phyloP scores from a whole-genome alignment of 2,329 filamentous ascomycete species.

The Fusarium vanettenii region DNA sequence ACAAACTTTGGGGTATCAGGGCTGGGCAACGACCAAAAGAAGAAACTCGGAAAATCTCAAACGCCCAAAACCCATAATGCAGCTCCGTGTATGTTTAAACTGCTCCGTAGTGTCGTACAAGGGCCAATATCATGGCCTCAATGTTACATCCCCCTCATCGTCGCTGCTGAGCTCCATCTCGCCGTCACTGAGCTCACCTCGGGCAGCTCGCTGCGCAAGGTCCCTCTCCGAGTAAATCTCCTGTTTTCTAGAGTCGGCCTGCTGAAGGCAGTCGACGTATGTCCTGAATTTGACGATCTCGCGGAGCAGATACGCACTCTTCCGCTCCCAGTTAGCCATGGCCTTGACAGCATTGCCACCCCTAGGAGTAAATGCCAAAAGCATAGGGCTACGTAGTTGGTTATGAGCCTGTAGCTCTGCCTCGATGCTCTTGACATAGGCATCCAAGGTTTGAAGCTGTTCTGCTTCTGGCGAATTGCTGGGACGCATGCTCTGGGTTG shows the following conservation, averaged over 20 bases:
- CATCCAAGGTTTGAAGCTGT: conserved; percentile 78
- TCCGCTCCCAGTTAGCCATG: conserved; percentile 97
- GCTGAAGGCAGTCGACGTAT: conserved; percentile 86
- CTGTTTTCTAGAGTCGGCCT: conserved; percentile 75
- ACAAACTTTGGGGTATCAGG: conserved; percentile 40
- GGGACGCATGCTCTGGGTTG: conserved; percentile 89
- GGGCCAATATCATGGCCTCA: conserved; percentile 44
- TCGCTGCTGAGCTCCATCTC: conserved; percentile 51
- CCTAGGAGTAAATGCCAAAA: conserved; percentile 87
- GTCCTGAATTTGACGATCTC: conserved; percentile 98
- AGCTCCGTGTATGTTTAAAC: conserved; percentile 15
- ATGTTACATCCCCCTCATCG: conserved; percentile 51
- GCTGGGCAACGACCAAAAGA: conserved; percentile 20
- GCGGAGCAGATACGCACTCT: conserved; percentile 88
- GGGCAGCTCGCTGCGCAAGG: conserved; percentile 60
- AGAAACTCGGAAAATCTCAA: conserved; percentile 6
- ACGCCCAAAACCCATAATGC: conserved; percentile 29
- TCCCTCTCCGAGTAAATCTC: conserved; percentile 76
- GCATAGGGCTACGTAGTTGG: conserved; percentile 85
- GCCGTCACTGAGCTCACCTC: conserved; percentile 58
- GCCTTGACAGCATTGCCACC: conserved; percentile 84
- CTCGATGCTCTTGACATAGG: conserved; percentile 88
- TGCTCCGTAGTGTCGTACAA: conserved; percentile 25
- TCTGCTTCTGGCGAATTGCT: conserved; percentile 82
- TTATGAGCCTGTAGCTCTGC: conserved; percentile 89